These are phyloP conservation scores for Taphrina confusa DNA, from an alignment of 1,139 yeast species.

Conservation along the genomic window DNA sequence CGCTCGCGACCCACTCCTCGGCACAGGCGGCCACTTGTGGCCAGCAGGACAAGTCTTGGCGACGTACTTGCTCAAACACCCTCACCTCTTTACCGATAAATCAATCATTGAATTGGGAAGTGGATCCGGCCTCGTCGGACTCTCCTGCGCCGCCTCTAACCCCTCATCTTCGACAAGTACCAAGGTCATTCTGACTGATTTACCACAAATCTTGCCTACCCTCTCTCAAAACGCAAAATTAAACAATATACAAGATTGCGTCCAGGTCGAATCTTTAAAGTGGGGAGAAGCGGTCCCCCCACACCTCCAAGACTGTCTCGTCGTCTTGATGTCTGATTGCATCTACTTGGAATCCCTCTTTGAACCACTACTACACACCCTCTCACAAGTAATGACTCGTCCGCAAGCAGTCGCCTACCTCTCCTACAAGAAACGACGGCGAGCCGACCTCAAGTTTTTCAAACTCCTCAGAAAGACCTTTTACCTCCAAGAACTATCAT, in stretches of 20 bases:
- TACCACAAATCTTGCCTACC: slow-evolving; percentile 12
- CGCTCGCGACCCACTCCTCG: slow-evolving; percentile 18
- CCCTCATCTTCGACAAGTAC: background rate
- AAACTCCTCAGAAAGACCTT: slow-evolving; percentile 6
- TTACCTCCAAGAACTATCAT: background rate
- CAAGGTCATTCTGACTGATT: slow-evolving; percentile 9
- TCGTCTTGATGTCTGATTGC: slow-evolving; percentile 24
- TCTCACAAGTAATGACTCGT: background rate
- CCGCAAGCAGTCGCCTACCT: slow-evolving; percentile 15
- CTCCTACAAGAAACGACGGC: slow-evolving; percentile 25
- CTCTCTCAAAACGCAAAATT: slow-evolving; percentile 12
- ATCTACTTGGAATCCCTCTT: slow-evolving; percentile 25
- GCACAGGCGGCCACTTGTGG: slow-evolving; percentile 33
- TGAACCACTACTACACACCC: slow-evolving; percentile 13
- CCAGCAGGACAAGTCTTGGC: slow-evolving; percentile 30
- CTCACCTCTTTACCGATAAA: background rate
- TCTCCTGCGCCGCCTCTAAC: background rate
- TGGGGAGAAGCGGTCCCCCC: slow-evolving; percentile 7
- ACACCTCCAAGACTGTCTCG: background rate
- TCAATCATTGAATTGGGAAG: slow-evolving; percentile 23
- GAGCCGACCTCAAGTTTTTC: slow-evolving; percentile 20
- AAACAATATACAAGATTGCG: background rate
- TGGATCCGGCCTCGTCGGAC: slow-evolving; percentile 30
- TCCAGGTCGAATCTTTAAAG: background rate
- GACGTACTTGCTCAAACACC: background rate